A percentile compares a stretch with the other conserved stretches of the same genome.
phyloP scores from a whole-genome alignment of 2,329 filamentous ascomycete species.

The Pseudogymnoascus verrucosus region DNA sequence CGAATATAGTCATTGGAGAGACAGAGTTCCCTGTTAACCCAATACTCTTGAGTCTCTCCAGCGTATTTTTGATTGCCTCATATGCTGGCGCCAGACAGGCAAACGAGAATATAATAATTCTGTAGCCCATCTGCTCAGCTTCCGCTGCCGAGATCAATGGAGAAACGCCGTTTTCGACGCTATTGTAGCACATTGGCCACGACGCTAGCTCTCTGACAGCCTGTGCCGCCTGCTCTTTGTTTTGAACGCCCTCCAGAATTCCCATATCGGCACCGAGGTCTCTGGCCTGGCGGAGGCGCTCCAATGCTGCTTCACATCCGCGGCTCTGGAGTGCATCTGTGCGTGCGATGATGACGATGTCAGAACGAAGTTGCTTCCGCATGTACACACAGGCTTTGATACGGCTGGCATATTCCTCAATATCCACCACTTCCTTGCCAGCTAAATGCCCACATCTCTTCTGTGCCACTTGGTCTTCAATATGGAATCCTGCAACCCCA shows the following conservation, averaged over 20 bases:
- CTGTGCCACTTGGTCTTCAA: constrained; percentile 55
- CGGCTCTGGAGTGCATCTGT: constrained; percentile 52
- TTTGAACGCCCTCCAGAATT: constrained; percentile 51
- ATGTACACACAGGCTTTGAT: constrained; percentile 48
- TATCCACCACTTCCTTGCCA: constrained; percentile 52
- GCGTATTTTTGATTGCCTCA: constrained; percentile 31
- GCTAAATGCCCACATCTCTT: constrained; percentile 59
- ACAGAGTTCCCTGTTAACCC: constrained; percentile 24
- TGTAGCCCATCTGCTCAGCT: constrained; percentile 47
- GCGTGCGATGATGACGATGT: constrained; percentile 57
- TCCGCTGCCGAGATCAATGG: constrained; percentile 44
- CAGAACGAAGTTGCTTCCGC: constrained; percentile 38
- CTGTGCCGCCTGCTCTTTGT: constrained; percentile 39
- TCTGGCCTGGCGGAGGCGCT: constrained; percentile 41
- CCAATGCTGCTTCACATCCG: constrained; percentile 49
- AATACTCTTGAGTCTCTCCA: constrained; percentile 30
- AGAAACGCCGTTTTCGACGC: constrained; percentile 47
- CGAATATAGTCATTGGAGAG: constrained; percentile 9
- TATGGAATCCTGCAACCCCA: constrained; percentile 51
- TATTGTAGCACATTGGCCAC: constrained; percentile 46
- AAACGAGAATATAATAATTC: constrained; percentile 50
- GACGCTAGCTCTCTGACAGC: constrained; percentile 35
- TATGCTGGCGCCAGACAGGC: constrained; percentile 40
- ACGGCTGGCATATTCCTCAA: constrained; percentile 44
- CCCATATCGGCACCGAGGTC: constrained; percentile 50